These are phyloP conservation scores for Aquilaria sinensis DNA, from an alignment of 345 rosid genomes.

Conservation along the genomic window DNA sequence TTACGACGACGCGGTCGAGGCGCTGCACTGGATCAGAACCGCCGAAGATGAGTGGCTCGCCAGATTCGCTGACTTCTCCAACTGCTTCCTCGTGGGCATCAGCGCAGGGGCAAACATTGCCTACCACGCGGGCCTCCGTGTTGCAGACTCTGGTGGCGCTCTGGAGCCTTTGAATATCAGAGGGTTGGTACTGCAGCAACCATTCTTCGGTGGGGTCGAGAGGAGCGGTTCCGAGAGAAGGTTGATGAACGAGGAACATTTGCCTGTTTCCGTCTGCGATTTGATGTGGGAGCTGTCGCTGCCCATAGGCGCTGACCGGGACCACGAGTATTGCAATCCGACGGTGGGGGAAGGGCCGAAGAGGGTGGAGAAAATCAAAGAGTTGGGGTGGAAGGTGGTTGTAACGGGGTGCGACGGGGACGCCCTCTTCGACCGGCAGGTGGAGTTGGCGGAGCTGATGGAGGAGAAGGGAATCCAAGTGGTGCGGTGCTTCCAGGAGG, in stretches of 20 bases:
- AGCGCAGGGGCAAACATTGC: constrained; percentile 73
- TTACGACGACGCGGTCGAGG: constrained; percentile 64
- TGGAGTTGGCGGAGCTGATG: constrained; percentile 41
- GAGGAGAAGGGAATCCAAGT: constrained; percentile 43
- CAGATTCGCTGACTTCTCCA: constrained; percentile 44
- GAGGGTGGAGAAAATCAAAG: constrained; percentile 31
- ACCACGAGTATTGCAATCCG: constrained; percentile 70
- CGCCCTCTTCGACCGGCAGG: constrained; percentile 63
- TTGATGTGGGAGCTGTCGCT: constrained; percentile 58
- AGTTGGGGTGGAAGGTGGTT: constrained; percentile 33
- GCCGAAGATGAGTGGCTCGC: constrained; percentile 55
- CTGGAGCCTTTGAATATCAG: constrained; percentile 39
- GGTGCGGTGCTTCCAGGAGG: constrained; percentile 29
- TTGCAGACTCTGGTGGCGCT: constrained; percentile 22
- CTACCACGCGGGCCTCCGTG: constrained; percentile 51
- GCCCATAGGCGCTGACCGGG: constrained; percentile 57
- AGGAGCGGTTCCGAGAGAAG: constrained; percentile 55
- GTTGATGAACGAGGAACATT: constrained; percentile 30
- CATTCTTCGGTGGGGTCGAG: constrained; percentile 45
- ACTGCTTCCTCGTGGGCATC: constrained; percentile 56
- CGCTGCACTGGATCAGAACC: constrained; percentile 51
- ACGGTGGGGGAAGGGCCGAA: constrained; percentile 17
- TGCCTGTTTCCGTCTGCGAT: constrained; percentile 44
- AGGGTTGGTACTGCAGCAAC: constrained; percentile 24
- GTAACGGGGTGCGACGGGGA: constrained; percentile 57